Evolutionary conservation across 1,139 yeast species (phyloP), one percentile per base, ranked within the genome.

Genomic region (Kurtzmaniella quercitrusa): DNA sequence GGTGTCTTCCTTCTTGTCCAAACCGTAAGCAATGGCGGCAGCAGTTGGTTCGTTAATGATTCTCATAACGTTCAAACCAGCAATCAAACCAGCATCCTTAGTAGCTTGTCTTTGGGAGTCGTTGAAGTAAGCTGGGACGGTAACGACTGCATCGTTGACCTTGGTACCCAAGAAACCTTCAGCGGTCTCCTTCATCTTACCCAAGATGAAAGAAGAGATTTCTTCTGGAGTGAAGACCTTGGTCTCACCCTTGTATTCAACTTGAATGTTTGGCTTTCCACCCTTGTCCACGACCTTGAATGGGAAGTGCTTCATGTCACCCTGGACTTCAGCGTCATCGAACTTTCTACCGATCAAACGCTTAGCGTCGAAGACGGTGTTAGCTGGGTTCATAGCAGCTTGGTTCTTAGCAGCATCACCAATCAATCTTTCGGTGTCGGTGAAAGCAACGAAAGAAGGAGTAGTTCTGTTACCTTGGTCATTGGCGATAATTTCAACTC

Each of bases 101-200:
- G 96, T 89, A 60, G 96, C 96, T 78, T 89, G 96, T 79, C 96
- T 87, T 79, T 89, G 96, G 63, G 96, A 87, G 72, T 89, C 96
- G 78, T 89, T 89, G 82, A 89, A 89, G 78, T 89, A 89, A 68
- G 96, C 96, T 74, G 96, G 96, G 60, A 89, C 96, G 59, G 96
- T 89, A 66, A 89, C 81, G 62, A 89, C 96, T 60, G 96, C 96
- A 75, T 89, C 87, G 74, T 87, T 94, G 66, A 89, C 96, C 71
- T 81, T 82, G 78, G 85, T 81, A 71, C 95, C 96, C 56, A 89
- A 83, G 81, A 85, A 85, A 58, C 95, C 94, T 81, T 89, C 96
- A 65, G 96, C 96, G 70, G 85, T 86, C 79, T 89, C 96, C 85
- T 89, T 89, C 97, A 90, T 90, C 81, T 89, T 90, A 48, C 62